Base-by-base conservation (phyloP, 148 eudicot genomes). In the Amaranthus palmeri region DNA sequence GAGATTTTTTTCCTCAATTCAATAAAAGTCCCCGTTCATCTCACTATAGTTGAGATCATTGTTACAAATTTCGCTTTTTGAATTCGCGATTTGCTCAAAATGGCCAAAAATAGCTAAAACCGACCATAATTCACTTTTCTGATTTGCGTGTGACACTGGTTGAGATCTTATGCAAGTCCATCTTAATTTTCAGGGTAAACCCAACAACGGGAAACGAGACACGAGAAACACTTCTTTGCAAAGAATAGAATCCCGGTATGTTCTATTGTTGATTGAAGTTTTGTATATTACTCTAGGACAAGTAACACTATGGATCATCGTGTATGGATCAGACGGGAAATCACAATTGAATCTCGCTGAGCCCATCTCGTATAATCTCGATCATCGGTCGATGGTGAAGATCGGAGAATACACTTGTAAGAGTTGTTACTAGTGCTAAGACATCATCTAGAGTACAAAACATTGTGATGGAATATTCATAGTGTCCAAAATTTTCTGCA, bases 191-290 rank as follows among this genome's bases (percentile, higher is more conserved):
- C 79, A 93, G 98, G 83, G 88, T 91, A 67, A 93, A 93, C 69
- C 83, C 98, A 70, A 80, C 86, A 11, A 93, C 97, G 0, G 98
- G 97, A 18, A 93, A 89, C 80, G 90, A 79, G 11, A 91, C 98
- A 59, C 82, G 88, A 60, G 98, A 89, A 14, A 93, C 98, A 8
- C 84, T 93, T 77, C 86, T 93, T 61, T 93, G 98, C 85, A 87
- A 83, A 15, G 1, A 2, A 25, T 92, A 83, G 68, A 69, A 52
- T 17, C 61, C 41, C 4, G 69, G 63, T 63, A n/a, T n/a, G 50
- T 43, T 8, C 17, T 17, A 5, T 65, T 63, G 64, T 59, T 25
- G 42, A 50, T 64, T 44, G n/a, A 52, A 42, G 14, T 56, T 74
- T 64, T 69, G 71, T 65, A 51, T 57, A 50, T 46, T 71, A 2